These are phyloP conservation scores for Trichosporon sp. DNA, from an alignment of 1,284 basidiomycete genomes.

Conservation along the genomic window DNA sequence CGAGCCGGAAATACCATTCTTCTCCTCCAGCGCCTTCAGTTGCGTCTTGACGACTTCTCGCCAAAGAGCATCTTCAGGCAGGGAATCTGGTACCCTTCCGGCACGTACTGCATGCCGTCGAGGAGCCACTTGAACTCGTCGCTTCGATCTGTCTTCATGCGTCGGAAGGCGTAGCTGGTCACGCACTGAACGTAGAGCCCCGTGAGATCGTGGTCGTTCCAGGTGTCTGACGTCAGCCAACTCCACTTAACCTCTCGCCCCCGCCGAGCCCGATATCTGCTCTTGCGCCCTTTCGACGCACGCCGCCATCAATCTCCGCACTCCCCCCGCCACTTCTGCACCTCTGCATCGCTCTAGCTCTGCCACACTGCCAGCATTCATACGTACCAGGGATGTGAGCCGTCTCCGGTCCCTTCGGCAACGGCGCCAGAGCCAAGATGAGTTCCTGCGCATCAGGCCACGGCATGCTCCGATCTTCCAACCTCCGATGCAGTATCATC, in stretches of 20 bases:
- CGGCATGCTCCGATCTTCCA: not conserved
- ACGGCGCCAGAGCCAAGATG: not conserved
- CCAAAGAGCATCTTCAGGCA: slow-evolving; percentile 6
- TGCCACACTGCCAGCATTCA: no score
- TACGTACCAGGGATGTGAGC: not conserved
- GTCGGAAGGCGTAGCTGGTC: not conserved
- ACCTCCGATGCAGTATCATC: not conserved
- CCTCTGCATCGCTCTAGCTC: no score
- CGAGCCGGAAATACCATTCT: not conserved
- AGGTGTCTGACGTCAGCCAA: not conserved
- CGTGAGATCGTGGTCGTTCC: not conserved
- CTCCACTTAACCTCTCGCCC: no score
- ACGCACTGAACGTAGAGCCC: not conserved
- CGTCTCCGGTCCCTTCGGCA: not conserved
- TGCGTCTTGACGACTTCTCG: not conserved
- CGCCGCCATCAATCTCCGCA: no score
- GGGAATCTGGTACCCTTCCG: not conserved
- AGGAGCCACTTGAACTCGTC: not conserved
- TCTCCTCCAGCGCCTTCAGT: not conserved
- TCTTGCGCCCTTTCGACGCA: no score
- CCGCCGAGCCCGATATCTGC: no score
- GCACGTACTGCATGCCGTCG: not conserved
- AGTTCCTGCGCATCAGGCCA: not conserved
- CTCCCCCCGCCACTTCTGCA: no score
- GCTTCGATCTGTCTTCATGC: not conserved